Evolutionary conservation across 2,329 filamentous ascomycete genomes (phyloP).

Genomic region (Fusarium sp.): DNA sequence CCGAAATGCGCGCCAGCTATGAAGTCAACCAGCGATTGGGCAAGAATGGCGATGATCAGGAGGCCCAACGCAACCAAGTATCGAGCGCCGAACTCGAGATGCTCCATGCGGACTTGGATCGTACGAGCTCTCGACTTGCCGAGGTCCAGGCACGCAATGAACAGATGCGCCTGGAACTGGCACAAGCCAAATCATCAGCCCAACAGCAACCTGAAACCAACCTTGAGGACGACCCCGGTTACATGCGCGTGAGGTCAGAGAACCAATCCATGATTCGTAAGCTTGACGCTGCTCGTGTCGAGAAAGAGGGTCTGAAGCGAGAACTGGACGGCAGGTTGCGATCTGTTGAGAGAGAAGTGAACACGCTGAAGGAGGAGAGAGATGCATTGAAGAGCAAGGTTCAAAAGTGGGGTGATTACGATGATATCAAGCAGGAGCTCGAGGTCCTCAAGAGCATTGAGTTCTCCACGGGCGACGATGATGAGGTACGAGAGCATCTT

Average conservation of each 20-base stretch:
- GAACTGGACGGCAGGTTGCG: conserved; percentile 82
- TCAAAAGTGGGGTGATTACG: conserved; percentile 92
- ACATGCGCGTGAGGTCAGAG: conserved; percentile 90
- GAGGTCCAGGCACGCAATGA: conserved; percentile 96
- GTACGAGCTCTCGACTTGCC: conserved; percentile 87
- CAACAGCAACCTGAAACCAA: conserved; percentile 72
- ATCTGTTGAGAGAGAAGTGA: conserved; percentile 83
- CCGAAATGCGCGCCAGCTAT: conserved; percentile 96
- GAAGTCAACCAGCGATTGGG: conserved; percentile 94
- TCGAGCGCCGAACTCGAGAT: conserved; percentile 94
- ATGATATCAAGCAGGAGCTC: conserved; percentile 95
- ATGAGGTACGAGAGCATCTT: conserved; percentile 67
- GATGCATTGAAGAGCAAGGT: conserved; percentile 86
- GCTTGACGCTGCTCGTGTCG: conserved; percentile 85
- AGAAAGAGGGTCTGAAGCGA: conserved; percentile 85
- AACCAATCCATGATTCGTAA: conserved; percentile 94
- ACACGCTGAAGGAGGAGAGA: conserved; percentile 82
- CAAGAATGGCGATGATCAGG: conserved; percentile 75
- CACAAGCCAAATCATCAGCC: conserved; percentile 82
- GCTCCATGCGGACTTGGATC: conserved; percentile 90
- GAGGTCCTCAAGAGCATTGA: conserved; percentile 98
- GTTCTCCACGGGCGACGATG: conserved; percentile 91
- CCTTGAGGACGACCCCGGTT: conserved; percentile 90
- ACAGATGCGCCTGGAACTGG: conserved; percentile 89
- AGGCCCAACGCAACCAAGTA: conserved; percentile 74